These are phyloP conservation scores for Nakaseomyces sp. DNA, from an alignment of 1,139 yeast species.

Conservation along the genomic window DNA sequence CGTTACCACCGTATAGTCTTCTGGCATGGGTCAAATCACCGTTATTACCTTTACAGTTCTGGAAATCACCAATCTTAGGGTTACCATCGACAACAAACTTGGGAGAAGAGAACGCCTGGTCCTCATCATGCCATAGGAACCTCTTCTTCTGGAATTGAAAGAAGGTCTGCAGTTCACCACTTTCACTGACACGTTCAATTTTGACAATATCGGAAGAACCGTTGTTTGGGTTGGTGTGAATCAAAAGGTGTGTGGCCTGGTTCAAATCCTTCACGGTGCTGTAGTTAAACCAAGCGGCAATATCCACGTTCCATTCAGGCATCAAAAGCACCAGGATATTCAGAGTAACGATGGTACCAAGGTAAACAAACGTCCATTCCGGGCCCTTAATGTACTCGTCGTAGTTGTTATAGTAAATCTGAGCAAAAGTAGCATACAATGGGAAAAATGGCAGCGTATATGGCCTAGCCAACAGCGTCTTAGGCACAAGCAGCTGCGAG, in stretches of 20 bases:
- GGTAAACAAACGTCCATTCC: conserved; percentile 77
- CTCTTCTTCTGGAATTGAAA: conserved; percentile 90
- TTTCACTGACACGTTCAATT: conserved; percentile 49
- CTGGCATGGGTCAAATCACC: conserved; percentile 48
- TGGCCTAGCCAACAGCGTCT: conserved; percentile 53
- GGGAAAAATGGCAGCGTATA: conserved; percentile 79
- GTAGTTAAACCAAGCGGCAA: conserved; percentile 68
- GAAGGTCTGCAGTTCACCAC: conserved; percentile 59
- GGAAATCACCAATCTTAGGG: conserved; percentile 54
- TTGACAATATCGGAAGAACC: conserved; percentile 78
- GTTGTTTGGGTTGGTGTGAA: conserved; percentile 75
- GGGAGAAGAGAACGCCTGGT: conserved; percentile 67
- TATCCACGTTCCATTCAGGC: conserved; percentile 89
- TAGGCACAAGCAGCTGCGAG: conserved; percentile 59
- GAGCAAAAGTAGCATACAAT: conserved; percentile 66
- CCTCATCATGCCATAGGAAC: conserved; percentile 56
- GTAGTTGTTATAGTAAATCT: conserved; percentile 59
- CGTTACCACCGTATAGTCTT: conserved; percentile 72
- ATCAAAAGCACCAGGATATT: conserved; percentile 75
- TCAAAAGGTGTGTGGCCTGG: conserved; percentile 62
- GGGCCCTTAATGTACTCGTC: conserved; percentile 73
- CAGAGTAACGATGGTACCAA: conserved; percentile 62
- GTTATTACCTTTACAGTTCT: conserved; percentile 51
- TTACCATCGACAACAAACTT: conserved; percentile 59
- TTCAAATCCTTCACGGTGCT: conserved; percentile 40